These are phyloP conservation scores for Lunasporangiospora selenospora DNA, from an alignment of 192 early-diverging fungal species.

Conservation along the genomic window DNA sequence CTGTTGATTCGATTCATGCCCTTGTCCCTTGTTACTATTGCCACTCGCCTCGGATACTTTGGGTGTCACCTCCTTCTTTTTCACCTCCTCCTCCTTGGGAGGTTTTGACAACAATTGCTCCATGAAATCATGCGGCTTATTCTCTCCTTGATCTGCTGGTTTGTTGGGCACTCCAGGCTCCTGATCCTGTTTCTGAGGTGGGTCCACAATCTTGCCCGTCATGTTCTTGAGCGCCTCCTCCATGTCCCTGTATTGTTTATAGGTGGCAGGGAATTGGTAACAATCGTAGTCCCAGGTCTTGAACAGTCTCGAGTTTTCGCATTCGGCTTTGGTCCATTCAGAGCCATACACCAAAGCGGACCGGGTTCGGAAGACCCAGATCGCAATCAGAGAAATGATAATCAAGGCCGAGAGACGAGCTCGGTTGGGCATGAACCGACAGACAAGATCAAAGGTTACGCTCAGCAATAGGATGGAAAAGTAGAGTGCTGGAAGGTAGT, in stretches of 20 bases:
- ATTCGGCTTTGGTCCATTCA: conserved; percentile 75
- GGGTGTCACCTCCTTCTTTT: not conserved
- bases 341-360: conserved; percentile 86
- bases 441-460: conserved; percentile 76
- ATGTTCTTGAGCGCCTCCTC: not conserved
- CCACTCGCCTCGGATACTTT: too few species aligned
- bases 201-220: conserved; percentile 13
- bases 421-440: conserved; percentile 62
- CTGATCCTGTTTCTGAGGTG: not conserved
- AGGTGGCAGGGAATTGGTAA: conserved; percentile 30
- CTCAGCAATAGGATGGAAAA: conserved; percentile 81
- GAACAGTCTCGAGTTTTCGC: conserved; percentile 82
- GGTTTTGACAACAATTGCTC: conserved; percentile 23
- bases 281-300: conserved; percentile 89
- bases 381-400: conserved; percentile 60
- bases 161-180: too few species aligned
- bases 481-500: conserved; percentile 93
- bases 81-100: too few species aligned
- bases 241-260: conserved; percentile 14
- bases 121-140: conserved; percentile 46
- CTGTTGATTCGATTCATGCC: too few species aligned
- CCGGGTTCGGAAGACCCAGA: conserved; percentile 71
- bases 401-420: conserved; percentile 55
- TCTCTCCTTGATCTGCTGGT: not conserved
- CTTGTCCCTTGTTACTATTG: too few species aligned